Conservation (phyloP, 208 protist species). For the Trypanosoma conorhini region DNA sequence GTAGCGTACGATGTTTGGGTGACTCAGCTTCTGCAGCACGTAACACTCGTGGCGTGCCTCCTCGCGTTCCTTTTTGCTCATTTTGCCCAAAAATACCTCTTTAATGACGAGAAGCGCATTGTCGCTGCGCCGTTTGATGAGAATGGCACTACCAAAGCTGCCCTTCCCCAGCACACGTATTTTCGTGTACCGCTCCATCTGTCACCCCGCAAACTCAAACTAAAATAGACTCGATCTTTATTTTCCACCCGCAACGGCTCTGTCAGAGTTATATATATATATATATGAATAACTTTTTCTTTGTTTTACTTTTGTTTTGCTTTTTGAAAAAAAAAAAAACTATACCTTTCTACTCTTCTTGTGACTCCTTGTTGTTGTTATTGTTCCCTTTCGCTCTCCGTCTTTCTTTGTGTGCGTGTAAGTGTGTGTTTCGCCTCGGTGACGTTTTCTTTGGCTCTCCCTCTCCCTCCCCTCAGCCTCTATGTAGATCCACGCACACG, state of each 20-base stretch:
- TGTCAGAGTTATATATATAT: neutral
- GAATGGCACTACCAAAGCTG: slow-evolving; percentile 91
- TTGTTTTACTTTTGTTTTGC: neutral
- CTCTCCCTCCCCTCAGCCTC: neutral
- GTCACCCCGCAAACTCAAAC: neutral
- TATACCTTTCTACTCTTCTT: neutral
- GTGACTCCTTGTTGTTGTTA: slow-evolving; percentile 4
- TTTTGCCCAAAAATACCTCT: slow-evolving; percentile 83
- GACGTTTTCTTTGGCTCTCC: neutral
- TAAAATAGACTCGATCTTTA: neutral
- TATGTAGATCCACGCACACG: neutral
- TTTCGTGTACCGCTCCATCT: slow-evolving; percentile 93
- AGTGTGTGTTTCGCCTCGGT: neutral
- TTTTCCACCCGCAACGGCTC: neutral
- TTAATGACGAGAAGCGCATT: slow-evolving; percentile 90
- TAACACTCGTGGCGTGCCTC: slow-evolving; percentile 88
- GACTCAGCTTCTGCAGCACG: slow-evolving; percentile 82
- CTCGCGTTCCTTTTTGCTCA: slow-evolving; percentile 87
- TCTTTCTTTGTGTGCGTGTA: neutral
- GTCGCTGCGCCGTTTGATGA: slow-evolving; percentile 88
- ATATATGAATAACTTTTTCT: too few species aligned
- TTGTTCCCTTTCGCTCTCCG: neutral
- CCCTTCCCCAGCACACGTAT: slow-evolving; percentile 92
- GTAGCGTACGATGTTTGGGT: slow-evolving; percentile 94
- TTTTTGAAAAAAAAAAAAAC: neutral